phyloP scores from a whole-genome alignment of 176 grass and related monocot species.

The Guadua angustifolia region DNA sequence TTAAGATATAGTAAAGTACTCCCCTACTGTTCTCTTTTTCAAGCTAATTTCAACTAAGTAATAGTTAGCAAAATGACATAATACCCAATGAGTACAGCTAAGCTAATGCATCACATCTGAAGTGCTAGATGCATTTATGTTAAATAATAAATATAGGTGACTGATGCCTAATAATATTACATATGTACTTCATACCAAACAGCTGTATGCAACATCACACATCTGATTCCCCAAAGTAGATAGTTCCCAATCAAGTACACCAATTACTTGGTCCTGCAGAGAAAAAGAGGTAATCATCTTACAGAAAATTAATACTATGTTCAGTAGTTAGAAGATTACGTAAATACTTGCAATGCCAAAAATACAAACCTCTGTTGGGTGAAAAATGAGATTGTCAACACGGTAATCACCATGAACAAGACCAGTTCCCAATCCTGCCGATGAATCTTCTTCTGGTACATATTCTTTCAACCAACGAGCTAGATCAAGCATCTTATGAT shows the following conservation, averaged over 20 bases:
- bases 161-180: too few relatives aligned
- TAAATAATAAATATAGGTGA: too few relatives aligned
- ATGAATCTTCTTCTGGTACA: conserved; percentile 78
- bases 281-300: too few relatives aligned
- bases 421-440: conserved; percentile 51
- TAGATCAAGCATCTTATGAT: conserved; percentile 85
- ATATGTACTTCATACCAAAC: too few relatives aligned
- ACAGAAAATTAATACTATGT: conserved; percentile 12
- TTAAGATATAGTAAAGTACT: too few relatives aligned
- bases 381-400: conserved; percentile 91
- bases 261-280: conserved; percentile 68
- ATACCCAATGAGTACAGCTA: too few relatives aligned
- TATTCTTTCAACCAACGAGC: conserved; percentile 75
- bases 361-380: conserved; percentile 74
- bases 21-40: too few relatives aligned
- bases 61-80: too few relatives aligned
- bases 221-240: conserved; percentile 98
- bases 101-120: too few relatives aligned
- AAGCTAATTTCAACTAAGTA: too few relatives aligned
- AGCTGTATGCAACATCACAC: conserved; percentile 87
- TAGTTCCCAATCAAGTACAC: conserved; percentile 97
- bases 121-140: too few relatives aligned
- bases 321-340: conserved; percentile 3
- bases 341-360: conserved; percentile 23
- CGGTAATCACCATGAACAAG: conserved; percentile 95